Base-by-base conservation (phyloP, 768 basidiomycete species). In the Pulveroboletus sp. region DNA sequence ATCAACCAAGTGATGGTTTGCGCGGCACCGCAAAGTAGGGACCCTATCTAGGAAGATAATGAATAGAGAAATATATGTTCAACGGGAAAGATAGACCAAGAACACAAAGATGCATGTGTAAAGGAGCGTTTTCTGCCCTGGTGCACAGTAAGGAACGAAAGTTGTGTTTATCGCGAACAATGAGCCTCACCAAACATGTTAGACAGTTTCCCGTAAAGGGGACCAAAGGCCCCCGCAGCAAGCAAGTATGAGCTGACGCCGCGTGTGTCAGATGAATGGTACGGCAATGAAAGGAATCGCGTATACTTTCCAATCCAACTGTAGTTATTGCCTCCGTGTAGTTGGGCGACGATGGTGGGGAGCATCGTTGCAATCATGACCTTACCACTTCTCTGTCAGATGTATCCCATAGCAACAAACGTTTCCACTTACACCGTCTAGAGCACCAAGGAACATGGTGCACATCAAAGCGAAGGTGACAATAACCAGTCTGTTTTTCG, bases 181-280 rank as follows among this genome's bases (percentile, higher is more conserved):
- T 24, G n/a, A n/a, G 11, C 16, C 51, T 29, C 44, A 63, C 73
- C 73, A 23, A 73, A 51, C 32, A 75, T 69, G 63, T 88, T 82
- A 2, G 86, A 87, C 1, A 89, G 66, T 60, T 89, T 90, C 12
- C 89, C 89, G 54, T 89, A 90, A 2, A 88, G 57, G 0, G 89
- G 87, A 0, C 82, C 73, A 10, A 86, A 70, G 4, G 83, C 71
- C 14, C 83, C 81, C 3, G 81, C 78, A 0, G 83, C 76, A 17
- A 92, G 78, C 16, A 91, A 70, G 62, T 90, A 92, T 27, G 88
- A 81, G 61, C 86, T 87, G 47, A 3, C 8, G 3, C 12, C 27
- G 43, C 1, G 6, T 4, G 19, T 20, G 20, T 45, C 0, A 32
- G 35, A 24, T 36, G 13, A 26, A 22, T 12, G 32, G 22, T 29